Evolutionary conservation across 495 filamentous ascomycete species (phyloP), one percentile per base, ranked within the genome.

Genomic region (Penicillium dipodomyicola): DNA sequence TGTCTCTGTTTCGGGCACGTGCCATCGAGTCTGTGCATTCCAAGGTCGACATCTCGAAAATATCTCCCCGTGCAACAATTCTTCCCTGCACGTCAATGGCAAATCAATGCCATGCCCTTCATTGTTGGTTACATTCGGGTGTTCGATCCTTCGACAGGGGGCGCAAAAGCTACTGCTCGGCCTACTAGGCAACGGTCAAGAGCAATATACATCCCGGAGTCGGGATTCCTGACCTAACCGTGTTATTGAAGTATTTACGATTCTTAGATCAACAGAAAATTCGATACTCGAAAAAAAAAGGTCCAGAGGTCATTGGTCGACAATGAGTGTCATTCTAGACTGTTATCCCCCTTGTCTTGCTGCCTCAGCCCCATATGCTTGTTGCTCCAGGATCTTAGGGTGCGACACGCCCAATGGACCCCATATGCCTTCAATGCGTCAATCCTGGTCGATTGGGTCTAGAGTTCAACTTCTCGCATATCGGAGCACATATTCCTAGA

Each of bases 301-400:
- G 22, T 22, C 22, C 22, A 22, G 3, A 22, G 22, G 3, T 41
- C 47, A 65, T 66, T 64, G 53, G 56, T 54, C 27, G 11, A 57
- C n/a, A 35, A 32, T 20, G 32, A 57, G 50, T 53, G 50, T 52
- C 50, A 61, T 61, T 56, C 46, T 54, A 57, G 59, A 59, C 52
- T 37, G 32, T 25, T 42, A 19, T 53, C 29, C 44, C 30, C 55
- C 57, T 45, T 49, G 63, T 55, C 55, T 52, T 47, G 63, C 52
- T 25, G 56, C 43, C 55, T 49, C 41, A 51, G 59, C 32, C 37
- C 50, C 11, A 58, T 52, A 66, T 66, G 65, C 48, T 53, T 40
- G 63, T 60, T 64, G 56, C 22, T 60, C 65, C 58, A 58, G 65
- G 65, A 64, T 63, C 52, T 62, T 37, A 17, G 20, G 29, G 54